Percentiles rank a stretch among this genome's conserved stretches.
These are phyloP conservation scores for Bryoglossum gracile DNA, from an alignment of 495 filamentous ascomycete species.

Conservation along the genomic window DNA sequence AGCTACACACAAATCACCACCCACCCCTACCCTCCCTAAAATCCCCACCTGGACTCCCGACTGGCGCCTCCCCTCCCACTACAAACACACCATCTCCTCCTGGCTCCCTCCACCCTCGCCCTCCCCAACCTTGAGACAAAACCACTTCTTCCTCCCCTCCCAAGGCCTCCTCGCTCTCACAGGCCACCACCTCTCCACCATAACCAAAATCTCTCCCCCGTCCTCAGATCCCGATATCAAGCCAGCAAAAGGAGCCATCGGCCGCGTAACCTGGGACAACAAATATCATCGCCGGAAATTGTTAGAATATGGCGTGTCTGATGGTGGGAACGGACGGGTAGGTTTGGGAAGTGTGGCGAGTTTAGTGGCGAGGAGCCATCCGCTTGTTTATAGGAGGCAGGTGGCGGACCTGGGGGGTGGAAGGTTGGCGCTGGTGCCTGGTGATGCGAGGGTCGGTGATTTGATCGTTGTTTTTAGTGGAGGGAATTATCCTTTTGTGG, in stretches of 20 bases:
- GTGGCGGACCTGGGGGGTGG: not conserved
- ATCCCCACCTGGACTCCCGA: conserved; percentile 2
- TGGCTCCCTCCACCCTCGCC: not conserved
- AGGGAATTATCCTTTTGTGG: not conserved
- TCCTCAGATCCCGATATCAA: too few species aligned
- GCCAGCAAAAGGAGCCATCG: not conserved
- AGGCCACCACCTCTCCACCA: not conserved
- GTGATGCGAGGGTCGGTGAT: not conserved
- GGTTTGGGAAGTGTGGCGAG: not conserved
- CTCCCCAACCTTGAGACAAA: not conserved
- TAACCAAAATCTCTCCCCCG: not conserved
- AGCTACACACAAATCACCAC: too few species aligned
- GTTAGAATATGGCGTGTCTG: not conserved
- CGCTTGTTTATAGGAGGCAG: not conserved
- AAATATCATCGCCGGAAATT: not conserved
- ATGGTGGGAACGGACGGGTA: not conserved
- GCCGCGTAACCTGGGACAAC: not conserved
- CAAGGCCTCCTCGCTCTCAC: not conserved
- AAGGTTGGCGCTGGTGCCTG: not conserved
- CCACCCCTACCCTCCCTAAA: not conserved
- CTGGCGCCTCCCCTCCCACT: not conserved
- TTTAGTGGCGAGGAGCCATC: not conserved
- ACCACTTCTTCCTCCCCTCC: not conserved
- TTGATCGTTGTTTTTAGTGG: not conserved
- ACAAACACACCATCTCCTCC: not conserved